Conservation (phyloP, 495 filamentous ascomycete species). For the Penicillium verhagenii region DNA sequence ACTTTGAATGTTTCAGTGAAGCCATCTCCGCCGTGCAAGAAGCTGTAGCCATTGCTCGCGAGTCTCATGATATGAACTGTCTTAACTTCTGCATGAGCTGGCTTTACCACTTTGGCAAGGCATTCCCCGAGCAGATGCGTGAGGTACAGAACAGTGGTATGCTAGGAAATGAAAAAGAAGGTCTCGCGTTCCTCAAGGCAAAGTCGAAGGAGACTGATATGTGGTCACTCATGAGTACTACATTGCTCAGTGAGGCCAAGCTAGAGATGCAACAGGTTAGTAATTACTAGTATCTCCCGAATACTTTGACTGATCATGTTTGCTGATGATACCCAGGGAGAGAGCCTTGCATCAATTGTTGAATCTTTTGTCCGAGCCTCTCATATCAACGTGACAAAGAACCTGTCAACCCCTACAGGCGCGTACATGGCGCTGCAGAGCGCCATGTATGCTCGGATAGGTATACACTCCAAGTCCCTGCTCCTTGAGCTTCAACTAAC, state of each 20-base stretch:
- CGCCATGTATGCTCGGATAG: constrained; percentile 74
- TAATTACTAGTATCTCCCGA: not conserved
- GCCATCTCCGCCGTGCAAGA: constrained; percentile 93
- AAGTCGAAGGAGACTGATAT: constrained; percentile 88
- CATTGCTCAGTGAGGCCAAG: constrained; percentile 84
- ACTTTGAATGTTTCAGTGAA: constrained; percentile 89
- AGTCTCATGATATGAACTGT: constrained; percentile 88
- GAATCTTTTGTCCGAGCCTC: constrained; percentile 80
- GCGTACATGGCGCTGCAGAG: constrained; percentile 69
- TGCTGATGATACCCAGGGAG: constrained; percentile 54
- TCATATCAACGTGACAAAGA: constrained; percentile 74
- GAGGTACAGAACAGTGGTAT: constrained; percentile 68
- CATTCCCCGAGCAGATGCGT: constrained; percentile 73
- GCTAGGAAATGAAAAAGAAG: constrained; percentile 77
- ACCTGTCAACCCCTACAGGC: constrained; percentile 69
- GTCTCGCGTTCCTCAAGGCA: constrained; percentile 76
- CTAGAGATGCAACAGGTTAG: constrained; percentile 63
- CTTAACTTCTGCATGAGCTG: constrained; percentile 95
- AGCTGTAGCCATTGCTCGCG: constrained; percentile 83
- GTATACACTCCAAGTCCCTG: constrained; percentile 35
- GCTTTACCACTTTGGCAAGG: constrained; percentile 92
- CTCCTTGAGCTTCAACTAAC: not conserved
- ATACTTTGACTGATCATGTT: not conserved
- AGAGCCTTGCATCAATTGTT: constrained; percentile 71
- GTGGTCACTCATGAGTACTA: constrained; percentile 83